Conservation (phyloP, 768 basidiomycete species). For the Trichaptum fuscoviolaceum region DNA sequence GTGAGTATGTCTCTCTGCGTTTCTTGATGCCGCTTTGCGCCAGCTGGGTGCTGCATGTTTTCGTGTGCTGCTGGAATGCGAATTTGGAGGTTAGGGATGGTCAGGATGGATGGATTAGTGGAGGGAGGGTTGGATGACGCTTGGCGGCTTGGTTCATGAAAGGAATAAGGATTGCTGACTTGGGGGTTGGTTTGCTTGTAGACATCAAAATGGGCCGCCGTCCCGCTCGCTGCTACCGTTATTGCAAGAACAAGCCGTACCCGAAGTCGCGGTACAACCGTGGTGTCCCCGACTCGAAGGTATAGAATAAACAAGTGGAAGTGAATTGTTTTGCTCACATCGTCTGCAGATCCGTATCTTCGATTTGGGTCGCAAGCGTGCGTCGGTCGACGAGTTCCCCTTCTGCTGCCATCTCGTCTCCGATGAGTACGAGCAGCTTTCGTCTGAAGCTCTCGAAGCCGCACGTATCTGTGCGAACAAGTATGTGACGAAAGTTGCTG, state of each 20-base stretch:
- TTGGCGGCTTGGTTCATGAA: background rate
- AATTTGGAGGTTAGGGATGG: background rate
- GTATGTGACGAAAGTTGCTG: conserved; percentile 95
- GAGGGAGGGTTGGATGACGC: conserved; percentile 7
- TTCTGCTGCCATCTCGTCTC: conserved; percentile 96
- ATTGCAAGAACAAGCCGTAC: conserved; percentile 99
- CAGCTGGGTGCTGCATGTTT: background rate
- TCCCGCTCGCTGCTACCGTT: conserved; percentile 96
- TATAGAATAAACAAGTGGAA: conserved; percentile 20
- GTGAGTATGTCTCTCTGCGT: background rate
- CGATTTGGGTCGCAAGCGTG: conserved; percentile 93
- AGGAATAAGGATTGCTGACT: background rate
- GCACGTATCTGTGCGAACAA: conserved; percentile 99
- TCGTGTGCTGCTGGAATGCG: background rate
- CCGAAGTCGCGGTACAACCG: conserved; percentile 95
- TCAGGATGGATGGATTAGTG: conserved; percentile 9
- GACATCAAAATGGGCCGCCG: conserved; percentile 77
- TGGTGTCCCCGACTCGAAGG: conserved; percentile 97
- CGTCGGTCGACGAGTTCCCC: conserved; percentile 96
- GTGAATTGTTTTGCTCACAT: background rate
- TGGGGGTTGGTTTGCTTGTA: background rate
- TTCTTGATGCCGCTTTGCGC: background rate
- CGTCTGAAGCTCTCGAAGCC: conserved; percentile 93
- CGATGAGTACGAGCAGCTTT: conserved; percentile 96
- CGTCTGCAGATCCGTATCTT: conserved; percentile 82